Conservation (phyloP, 148 eudicot species). For the Arctostaphylos glauca region DNA sequence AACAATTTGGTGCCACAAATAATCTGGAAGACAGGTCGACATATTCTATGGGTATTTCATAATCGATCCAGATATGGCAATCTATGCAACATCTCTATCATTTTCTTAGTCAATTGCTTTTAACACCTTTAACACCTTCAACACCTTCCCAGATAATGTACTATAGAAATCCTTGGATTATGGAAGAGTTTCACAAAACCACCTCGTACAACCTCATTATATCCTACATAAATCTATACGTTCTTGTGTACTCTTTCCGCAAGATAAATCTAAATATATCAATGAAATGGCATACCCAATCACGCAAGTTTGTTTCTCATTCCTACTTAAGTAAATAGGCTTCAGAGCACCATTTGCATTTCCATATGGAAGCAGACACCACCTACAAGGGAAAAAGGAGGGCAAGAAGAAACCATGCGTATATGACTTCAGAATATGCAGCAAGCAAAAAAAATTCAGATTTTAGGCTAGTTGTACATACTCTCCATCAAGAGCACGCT, state of each 20-base stretch:
- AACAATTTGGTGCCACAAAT: too few relatives aligned
- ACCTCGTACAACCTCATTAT: background rate
- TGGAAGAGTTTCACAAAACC: too few relatives aligned
- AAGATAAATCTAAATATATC: background rate
- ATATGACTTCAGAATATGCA: background rate
- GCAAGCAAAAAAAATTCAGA: background rate
- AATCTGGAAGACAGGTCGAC: too few relatives aligned
- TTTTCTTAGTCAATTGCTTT: too few relatives aligned
- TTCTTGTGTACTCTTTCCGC: background rate
- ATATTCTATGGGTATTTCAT: too few relatives aligned
- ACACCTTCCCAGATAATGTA: too few relatives aligned
- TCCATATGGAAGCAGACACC: conserved; percentile 80
- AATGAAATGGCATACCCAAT: conserved; percentile 53
- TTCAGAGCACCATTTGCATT: conserved; percentile 32
- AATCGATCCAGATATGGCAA: too few relatives aligned
- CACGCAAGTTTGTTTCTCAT: conserved; percentile 58
- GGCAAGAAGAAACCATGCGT: background rate
- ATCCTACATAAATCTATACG: background rate
- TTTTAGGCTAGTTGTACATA: conserved; percentile 30
- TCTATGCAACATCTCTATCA: too few relatives aligned
- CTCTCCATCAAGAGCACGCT: conserved; percentile 85
- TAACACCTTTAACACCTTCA: too few relatives aligned
- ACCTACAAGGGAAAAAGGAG: conserved; percentile 38
- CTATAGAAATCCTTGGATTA: too few relatives aligned
- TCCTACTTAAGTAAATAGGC: conserved; percentile 55